Base-by-base conservation (phyloP, 2,329 filamentous ascomycete species). In the Penicillium sp. region DNA sequence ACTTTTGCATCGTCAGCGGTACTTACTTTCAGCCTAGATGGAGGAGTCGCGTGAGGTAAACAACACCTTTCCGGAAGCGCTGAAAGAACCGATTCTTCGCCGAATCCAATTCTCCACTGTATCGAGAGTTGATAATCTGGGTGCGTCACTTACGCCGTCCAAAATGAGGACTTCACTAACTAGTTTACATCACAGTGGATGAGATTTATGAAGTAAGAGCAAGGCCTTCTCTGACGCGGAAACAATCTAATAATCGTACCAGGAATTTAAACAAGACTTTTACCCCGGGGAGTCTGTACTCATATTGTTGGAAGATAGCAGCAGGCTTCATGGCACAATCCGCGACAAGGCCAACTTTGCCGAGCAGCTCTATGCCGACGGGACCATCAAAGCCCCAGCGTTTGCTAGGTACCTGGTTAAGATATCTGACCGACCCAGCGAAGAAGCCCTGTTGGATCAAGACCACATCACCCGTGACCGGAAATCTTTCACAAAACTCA, bases 401-500 rank as follows among this genome's bases (percentile, higher is more conserved):
- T 86, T 83, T 58, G 85, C 87, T 16, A 78, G 86, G 38, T 95
- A 95, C 61, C 81, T 88, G 45, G 87, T 94, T 46, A 84, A 81
- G 53, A 73, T 93, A 19, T 78, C 84, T 39, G 80, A 83, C 44
- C 75, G 77, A 25, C 77, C 77, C 1, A 79, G 79, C 33, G 78
- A 87, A 50, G 88, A 94, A 64, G 84, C 83, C 8, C 73, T 87
- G n/a, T 76, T 93, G 13, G 85, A 90, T 53, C 84, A 88, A 64
- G 75, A 85, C 34, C 84, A 94, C 59, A 83, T 97, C 41, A 84
- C 80, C 48, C 84, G 93, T 47, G 90, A 96, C 60, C 82, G 89
- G 36, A 94, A 91, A 56, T 79, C 87, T 32, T 98, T 97, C 62
- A 96, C 91, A 18, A 97, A 98, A 68, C 83, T 90, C 33, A 90